Base-by-base conservation (phyloP, 2,329 filamentous ascomycete genomes). In the Zasmidium angulare region DNA sequence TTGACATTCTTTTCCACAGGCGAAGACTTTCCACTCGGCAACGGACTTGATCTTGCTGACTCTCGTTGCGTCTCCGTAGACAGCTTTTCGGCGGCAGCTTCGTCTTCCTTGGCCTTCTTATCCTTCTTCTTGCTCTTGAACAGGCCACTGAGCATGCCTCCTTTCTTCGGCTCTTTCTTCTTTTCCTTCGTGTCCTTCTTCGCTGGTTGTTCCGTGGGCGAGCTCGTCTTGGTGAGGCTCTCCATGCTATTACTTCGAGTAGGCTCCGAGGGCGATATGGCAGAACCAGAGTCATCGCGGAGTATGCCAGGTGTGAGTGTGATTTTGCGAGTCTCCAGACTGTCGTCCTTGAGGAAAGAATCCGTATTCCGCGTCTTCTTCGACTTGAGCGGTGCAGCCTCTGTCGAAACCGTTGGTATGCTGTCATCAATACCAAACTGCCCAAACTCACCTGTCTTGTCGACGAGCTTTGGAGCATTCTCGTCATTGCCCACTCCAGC, bases 331-430 rank as follows among this genome's bases (percentile, higher is more conserved):
- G 95, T 97, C 75, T 98, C 95, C 40, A 91, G 89, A 29, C 86
- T 91, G 71, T 99, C 93, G 71, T 98, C 95, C 75, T 92, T 96
- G 81, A 97, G 97, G 81, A 98, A 97, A 0, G 93, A 96, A 76
- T 98, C 93, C 3, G 91, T 93, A 72, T 96, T 96, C 64, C 93
- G 86, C 46, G 92, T 92, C 68, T 96, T 96, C 64, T 89, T 86
- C 36, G 91, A 92, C 71, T 88, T 85, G 72, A 75, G 69, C 23
- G 73, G 72, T 51, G 72, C 73, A 53, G 72, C 73, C 67, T 75
- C 73, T 66, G 63, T 58, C 52, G 57, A 59, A 46, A 63, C 59
- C n/a, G 54, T 64, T 58, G 56, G 65, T 60, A 60, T 56, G 64
- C 46, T 50, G 47, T 46, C 46, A 62, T 65, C 60, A 52, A 61